Base-by-base conservation (phyloP, 768 basidiomycete genomes). In the Dentipellis sp. region DNA sequence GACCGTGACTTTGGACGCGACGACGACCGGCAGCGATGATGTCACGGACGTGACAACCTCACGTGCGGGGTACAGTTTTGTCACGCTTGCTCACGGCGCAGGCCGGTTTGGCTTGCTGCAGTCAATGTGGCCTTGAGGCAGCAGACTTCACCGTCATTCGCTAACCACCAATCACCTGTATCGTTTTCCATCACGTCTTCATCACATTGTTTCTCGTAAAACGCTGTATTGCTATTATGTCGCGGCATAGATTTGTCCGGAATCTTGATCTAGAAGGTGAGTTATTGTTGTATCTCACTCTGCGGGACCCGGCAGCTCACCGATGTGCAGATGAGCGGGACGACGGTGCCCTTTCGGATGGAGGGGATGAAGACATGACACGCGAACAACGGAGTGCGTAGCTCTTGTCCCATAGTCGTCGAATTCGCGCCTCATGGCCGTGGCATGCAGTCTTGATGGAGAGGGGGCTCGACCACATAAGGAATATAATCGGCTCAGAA, bases 211-310 rank as follows among this genome's bases (percentile, higher is more conserved):
- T 53, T 50, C 37, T 57, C 45, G 58, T 63, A 59, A 59, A 61
- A 54, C 45, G 55, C 56, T 59, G 53, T 62, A 45, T 54, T 52
- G 56, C 58, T 60, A 51, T 51, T 53, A 93, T 97, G 93, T 97
- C 95, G 5, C 79, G 97, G 69, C 97, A 98, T 71, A 84, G 94
- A 66, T 80, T 86, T 71, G 77, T 97, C 60, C 78, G 89, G 60
- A 93, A 94, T 71, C 73, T 98, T 29, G 83, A 97, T 68, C 74
- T 97, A 42, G 75, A 82, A 56, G 86, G 88, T 85, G 48, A 56
- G 50, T 36, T 4, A 17, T 39, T 14, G 29, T 29, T 29, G 29
- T 6, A 29, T 3, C 6, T 3, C 29, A 29, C 29, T 29, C 29
- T 29, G 29, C 29, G 29, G 29, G 29, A 29, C 56, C 53, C 54